Evolutionary conservation across 768 basidiomycete species (phyloP).

Genomic region (Rhizopogon rudus): DNA sequence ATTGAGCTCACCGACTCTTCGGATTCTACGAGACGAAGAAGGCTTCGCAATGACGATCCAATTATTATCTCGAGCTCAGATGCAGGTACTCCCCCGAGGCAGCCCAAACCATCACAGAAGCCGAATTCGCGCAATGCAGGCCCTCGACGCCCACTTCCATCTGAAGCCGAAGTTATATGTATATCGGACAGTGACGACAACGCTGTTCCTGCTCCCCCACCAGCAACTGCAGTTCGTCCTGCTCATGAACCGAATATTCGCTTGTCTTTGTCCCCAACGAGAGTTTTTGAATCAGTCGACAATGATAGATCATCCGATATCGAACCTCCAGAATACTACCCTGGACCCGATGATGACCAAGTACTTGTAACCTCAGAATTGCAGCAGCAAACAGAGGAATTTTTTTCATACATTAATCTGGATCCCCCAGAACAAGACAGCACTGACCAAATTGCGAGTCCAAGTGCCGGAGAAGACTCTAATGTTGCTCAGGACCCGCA

Average conservation of each 20-base stretch:
- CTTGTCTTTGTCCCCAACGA: not conserved
- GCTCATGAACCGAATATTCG: not conserved
- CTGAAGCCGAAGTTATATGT: constrained; percentile 21
- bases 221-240: not conserved
- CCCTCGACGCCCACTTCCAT: constrained; percentile 4
- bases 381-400: not conserved
- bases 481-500: not conserved
- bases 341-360: not conserved
- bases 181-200: constrained; percentile 24
- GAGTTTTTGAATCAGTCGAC: not conserved
- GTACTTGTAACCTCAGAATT: not conserved
- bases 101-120: constrained; percentile 1
- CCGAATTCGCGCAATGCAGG: not conserved
- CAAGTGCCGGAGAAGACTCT: not conserved
- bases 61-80: constrained; percentile 24
- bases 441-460: not conserved
- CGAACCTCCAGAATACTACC: not conserved
- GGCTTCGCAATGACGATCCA: constrained; percentile 4
- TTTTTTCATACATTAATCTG: not conserved
- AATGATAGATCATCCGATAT: not conserved
- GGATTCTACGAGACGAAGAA: constrained; percentile 3
- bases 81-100: constrained; percentile 6
- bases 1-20: constrained; percentile 22
- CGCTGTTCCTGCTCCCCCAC: not conserved
- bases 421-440: not conserved